phyloP scores from a whole-genome alignment of 2,329 filamentous ascomycete species.

The Huntiella moniliformis region DNA sequence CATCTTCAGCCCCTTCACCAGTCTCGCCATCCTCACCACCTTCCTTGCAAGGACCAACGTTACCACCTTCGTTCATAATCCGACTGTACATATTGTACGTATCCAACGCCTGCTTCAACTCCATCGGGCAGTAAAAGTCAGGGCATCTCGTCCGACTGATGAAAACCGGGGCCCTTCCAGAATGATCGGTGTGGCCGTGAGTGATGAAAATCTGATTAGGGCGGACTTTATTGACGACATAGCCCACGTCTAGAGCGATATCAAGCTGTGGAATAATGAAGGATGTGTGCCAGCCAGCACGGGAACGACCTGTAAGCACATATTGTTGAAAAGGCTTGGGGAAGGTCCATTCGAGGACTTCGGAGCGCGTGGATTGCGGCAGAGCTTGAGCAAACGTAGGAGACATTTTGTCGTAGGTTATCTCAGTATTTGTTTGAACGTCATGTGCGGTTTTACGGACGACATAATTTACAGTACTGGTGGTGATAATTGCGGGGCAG shows the following conservation, averaged over 20 bases:
- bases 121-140: slow-evolving; percentile 26
- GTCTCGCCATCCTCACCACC: background rate
- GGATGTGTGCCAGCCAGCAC: slow-evolving; percentile 32
- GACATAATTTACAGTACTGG: background rate
- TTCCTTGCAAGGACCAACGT: slow-evolving; percentile 15
- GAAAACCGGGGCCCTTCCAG: slow-evolving; percentile 25
- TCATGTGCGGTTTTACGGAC: background rate
- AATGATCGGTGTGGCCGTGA: slow-evolving; percentile 30
- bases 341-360: slow-evolving; percentile 27
- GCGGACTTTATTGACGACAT: slow-evolving; percentile 25
- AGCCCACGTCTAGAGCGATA: slow-evolving; percentile 29
- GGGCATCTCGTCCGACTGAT: slow-evolving; percentile 26
- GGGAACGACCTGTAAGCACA: slow-evolving; percentile 27
- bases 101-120: slow-evolving; percentile 23
- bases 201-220: slow-evolving; percentile 32
- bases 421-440: background rate
- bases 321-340: slow-evolving; percentile 24
- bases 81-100: slow-evolving; percentile 23
- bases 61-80: slow-evolving; percentile 24
- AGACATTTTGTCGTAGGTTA: slow-evolving; percentile 1
- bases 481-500: background rate
- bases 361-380: slow-evolving; percentile 24
- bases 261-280: slow-evolving; percentile 31
- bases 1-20: background rate
- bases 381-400: slow-evolving; percentile 25